Evolutionary conservation across 73 alveolate genomes (phyloP), one percentile per base, ranked within the genome.

Genomic region (Paramecium octaurelia): DNA sequence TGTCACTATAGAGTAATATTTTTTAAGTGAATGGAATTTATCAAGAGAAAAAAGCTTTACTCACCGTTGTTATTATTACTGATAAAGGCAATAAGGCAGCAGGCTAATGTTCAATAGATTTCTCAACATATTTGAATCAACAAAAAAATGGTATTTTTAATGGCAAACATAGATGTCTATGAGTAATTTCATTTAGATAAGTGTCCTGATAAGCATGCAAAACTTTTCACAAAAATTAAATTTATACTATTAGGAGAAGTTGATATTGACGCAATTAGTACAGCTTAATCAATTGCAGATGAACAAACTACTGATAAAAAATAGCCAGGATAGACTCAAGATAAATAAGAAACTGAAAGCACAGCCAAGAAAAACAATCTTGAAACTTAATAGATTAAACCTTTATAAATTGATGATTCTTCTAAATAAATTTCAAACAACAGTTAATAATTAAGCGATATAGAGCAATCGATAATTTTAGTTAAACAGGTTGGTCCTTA

Each of bases 191-290:
- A 31, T 36, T 73, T 73, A 38, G 87, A 73, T 31, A 73, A 73
- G 27, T 73, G 87, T 38, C 87, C 87, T n/a, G 87, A 73, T 34
- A 73, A 73, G 40, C 36, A 31, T 35, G 87, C 87, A 36, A 73
- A 73, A 38, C 4, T 64, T 12, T 64, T 64, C 48, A n/a, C 84
- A 34, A 64, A 64, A 64, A 27, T 64, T 64, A 31, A 27, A 34
- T 64, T 64, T 12, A 64, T 34, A 27, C n/a, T 6, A 27, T 64
- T 64, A 64, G 84, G 84, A 64, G 84, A 64, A 27, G 27, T 64
- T 31, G 84, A 64, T 64, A 14, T 64, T 64, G 84, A 64, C 31
- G 3, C 46, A 31, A 64, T 64, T 10, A 64, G 84, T 64, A 16
- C 2, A 34, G 48, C 48, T 12, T 64, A 40, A 12, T 8, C 20